A percentile compares a stretch with the other conserved stretches of the same genome.
Evolutionary conservation across 208 protist species (phyloP).

Genomic region (Wallacemonas rigidus): DNA sequence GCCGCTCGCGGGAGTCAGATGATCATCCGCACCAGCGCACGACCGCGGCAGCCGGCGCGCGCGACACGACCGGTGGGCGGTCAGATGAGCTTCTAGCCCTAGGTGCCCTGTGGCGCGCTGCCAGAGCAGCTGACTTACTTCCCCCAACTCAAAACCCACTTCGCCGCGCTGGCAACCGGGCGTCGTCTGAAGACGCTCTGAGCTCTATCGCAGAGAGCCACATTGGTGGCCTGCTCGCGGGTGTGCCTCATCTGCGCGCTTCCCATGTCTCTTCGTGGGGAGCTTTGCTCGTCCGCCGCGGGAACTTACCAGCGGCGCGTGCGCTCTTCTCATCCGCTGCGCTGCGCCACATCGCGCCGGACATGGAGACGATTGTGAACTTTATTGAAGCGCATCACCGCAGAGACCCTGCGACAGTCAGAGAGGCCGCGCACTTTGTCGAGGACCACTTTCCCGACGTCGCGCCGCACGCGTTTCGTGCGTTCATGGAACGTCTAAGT

Average conservation of each 20-base stretch:
- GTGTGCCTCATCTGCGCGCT: constrained; percentile 23
- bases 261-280: constrained; percentile 27
- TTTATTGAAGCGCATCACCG: constrained; percentile 41
- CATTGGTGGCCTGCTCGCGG: constrained; percentile 2
- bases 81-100: not conserved
- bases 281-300: constrained; percentile 18
- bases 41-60: not conserved
- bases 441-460: constrained; percentile 30
- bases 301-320: constrained; percentile 14
- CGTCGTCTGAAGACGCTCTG: constrained; percentile 1
- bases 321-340: constrained; percentile 21
- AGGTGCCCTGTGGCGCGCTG: not conserved
- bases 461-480: constrained; percentile 47
- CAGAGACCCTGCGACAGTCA: constrained; percentile 16
- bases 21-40: not conserved
- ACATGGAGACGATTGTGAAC: constrained; percentile 53
- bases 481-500: constrained; percentile 57
- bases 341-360: constrained; percentile 36
- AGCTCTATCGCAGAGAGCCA: constrained; percentile 3
- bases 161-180: not conserved
- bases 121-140: not conserved
- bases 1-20: not conserved
- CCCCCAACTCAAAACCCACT: not conserved
- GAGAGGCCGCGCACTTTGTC: constrained; percentile 31
- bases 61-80: too few species aligned